Evolutionary conservation across 441 rosid species (phyloP), one percentile per base, ranked within the genome.

Genomic region (Arabidopsis lyrata): DNA sequence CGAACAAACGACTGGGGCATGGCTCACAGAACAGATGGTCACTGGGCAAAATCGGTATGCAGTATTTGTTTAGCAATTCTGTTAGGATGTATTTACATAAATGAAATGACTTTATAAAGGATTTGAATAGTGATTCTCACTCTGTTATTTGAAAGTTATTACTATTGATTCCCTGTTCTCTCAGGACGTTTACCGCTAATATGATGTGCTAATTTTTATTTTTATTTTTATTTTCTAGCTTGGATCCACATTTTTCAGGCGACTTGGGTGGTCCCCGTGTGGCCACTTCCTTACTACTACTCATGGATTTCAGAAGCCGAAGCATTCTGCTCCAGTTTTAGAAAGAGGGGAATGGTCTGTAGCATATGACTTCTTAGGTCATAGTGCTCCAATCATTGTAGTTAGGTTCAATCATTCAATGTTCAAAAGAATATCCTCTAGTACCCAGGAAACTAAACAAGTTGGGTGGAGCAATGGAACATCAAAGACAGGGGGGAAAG

Each of bases 261-360:
- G 99, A 66, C 97, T 95, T 75, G 98, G 97, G 41, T 95, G 99
- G 98, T 95, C 99, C 18, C 99, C 99, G 3, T 95, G 99, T 81
- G 99, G 99, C 55, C 99, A 93, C 84, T 95, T 89, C 77, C 84
- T 95, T 79, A 92, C 99, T 38, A 95, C 98, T 24, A 95, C 99
- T 70, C 97, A 95, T 67, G 99, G 99, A 74, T 95, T 80, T 86
- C 99, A 95, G 84, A 95, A 93, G 82, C 99, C 99, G 22, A 89
- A 95, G 87, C 99, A 95, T 86, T 95, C 99, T 74, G 99, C 98
- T 32, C 99, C 99, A 34, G 99, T 95, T 80, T 83, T 95, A 12
- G 98, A 92, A 81, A 88, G 99, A 81, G 99, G 96, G 49, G 97
- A 95, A 78, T 95, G 98, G 99, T 90, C 97, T 60, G 99, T 92